Evolutionary conservation across 257 asterid species (phyloP).

Genomic region (Solanum commersonii): DNA sequence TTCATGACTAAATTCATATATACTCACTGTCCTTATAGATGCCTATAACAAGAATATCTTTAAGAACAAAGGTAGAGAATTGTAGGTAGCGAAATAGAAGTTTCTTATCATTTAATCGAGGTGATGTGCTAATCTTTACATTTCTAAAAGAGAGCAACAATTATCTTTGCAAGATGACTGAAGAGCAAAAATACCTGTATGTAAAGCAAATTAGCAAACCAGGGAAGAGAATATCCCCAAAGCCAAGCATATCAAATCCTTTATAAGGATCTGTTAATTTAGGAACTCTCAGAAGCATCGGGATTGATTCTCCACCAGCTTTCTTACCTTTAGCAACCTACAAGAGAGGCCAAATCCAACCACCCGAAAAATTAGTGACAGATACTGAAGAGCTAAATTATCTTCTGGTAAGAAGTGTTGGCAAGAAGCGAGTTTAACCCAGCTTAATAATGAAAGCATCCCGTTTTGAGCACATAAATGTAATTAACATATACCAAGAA

Average conservation of each 20-base stretch:
- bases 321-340: slow-evolving; percentile 93
- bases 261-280: slow-evolving; percentile 82
- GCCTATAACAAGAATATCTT: background rate
- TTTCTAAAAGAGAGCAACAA: background rate
- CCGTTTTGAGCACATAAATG: background rate
- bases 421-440: background rate
- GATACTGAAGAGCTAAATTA: background rate
- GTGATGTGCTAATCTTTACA: background rate
- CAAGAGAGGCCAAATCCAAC: slow-evolving; percentile 4
- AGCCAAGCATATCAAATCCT: slow-evolving; percentile 94
- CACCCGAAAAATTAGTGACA: background rate
- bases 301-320: slow-evolving; percentile 95
- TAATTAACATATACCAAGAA: background rate
- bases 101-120: background rate
- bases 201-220: slow-evolving; percentile 86
- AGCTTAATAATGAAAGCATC: background rate
- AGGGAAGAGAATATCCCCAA: slow-evolving; percentile 94
- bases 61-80: background rate
- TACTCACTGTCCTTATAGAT: background rate
- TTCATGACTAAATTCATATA: background rate
- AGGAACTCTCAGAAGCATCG: slow-evolving; percentile 95
- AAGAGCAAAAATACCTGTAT: slow-evolving; percentile 40
- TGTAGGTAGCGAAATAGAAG: background rate
- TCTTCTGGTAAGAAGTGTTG: background rate
- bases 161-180: background rate